Evolutionary conservation across 2,329 filamentous ascomycete genomes (phyloP).

Genomic region (Trichoderma sp.): DNA sequence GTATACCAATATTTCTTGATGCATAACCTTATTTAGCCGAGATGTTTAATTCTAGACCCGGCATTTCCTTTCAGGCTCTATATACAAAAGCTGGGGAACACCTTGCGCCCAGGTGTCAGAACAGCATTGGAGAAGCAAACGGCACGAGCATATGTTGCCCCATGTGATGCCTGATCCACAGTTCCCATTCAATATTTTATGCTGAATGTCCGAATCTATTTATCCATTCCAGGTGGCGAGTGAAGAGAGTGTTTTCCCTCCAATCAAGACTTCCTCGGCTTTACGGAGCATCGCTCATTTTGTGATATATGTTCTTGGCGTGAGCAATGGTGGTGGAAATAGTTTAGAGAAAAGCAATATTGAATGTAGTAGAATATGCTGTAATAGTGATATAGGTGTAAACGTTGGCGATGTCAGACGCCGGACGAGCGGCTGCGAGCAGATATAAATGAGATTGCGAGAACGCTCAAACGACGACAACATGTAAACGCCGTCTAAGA

Average conservation of each 20-base stretch:
- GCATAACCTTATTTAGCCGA: constrained; percentile 1
- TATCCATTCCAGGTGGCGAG: background rate
- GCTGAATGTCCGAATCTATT: background rate
- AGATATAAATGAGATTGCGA: background rate
- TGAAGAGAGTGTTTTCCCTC: background rate
- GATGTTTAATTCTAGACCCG: background rate
- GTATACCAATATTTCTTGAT: background rate
- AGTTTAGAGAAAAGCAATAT: background rate
- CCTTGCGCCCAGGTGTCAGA: too few relatives aligned
- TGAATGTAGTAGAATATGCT: background rate
- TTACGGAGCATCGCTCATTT: background rate
- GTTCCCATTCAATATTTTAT: background rate
- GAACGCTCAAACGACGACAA: background rate
- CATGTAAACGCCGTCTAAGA: background rate
- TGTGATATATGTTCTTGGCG: background rate
- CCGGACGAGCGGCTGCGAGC: background rate
- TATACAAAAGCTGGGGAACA: background rate
- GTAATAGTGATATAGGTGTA: background rate
- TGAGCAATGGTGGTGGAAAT: background rate
- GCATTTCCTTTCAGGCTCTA: background rate
- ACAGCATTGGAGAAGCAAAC: background rate
- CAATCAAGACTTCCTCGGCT: background rate
- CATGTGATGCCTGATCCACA: background rate
- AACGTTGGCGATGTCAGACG: background rate
- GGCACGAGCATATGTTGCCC: background rate